Conservation (phyloP, 2,329 filamentous ascomycete species). For the Verticillium tricorpus region DNA sequence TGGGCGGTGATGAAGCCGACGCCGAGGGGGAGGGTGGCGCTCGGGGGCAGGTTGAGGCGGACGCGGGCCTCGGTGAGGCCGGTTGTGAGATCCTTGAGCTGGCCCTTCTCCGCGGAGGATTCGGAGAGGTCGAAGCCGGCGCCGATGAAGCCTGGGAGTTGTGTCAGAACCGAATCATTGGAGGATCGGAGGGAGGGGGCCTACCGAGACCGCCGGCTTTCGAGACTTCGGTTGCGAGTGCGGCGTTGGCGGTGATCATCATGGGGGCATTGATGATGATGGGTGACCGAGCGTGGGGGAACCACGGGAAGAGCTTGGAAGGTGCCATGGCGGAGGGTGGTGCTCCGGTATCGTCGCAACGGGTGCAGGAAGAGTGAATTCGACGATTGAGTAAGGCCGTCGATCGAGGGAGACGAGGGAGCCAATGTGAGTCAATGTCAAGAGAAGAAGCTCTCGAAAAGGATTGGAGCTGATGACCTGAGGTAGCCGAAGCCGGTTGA, state of each 20-base stretch:
- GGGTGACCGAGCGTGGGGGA: slow-evolving; percentile 9
- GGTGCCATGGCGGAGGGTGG: slow-evolving; percentile 3
- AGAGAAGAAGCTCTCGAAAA: too few species aligned
- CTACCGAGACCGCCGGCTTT: slow-evolving; percentile 34
- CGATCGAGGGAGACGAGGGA: too few species aligned
- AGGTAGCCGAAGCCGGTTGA: too few species aligned
- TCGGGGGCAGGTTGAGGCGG: slow-evolving; percentile 18
- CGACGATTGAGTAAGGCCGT: background rate
- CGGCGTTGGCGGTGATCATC: slow-evolving; percentile 25
- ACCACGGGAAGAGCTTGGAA: slow-evolving; percentile 7
- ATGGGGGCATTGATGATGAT: slow-evolving; percentile 29
- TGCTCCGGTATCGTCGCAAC: background rate
- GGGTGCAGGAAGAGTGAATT: background rate
- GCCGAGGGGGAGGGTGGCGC: slow-evolving; percentile 42
- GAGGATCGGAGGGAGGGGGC: background rate
- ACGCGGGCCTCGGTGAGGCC: slow-evolving; percentile 23
- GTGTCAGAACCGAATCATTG: background rate
- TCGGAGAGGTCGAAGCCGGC: slow-evolving; percentile 23
- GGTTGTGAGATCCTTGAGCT: slow-evolving; percentile 25
- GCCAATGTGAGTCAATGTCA: too few species aligned
- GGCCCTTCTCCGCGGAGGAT: slow-evolving; percentile 16
- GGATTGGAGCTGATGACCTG: too few species aligned
- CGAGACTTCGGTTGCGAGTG: slow-evolving; percentile 29
- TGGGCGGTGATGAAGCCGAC: slow-evolving; percentile 60
- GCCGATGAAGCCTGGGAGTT: slow-evolving; percentile 26